Evolutionary conservation across 2,329 filamentous ascomycete genomes (phyloP).

Genomic region (Mycosphaerella arachidis): DNA sequence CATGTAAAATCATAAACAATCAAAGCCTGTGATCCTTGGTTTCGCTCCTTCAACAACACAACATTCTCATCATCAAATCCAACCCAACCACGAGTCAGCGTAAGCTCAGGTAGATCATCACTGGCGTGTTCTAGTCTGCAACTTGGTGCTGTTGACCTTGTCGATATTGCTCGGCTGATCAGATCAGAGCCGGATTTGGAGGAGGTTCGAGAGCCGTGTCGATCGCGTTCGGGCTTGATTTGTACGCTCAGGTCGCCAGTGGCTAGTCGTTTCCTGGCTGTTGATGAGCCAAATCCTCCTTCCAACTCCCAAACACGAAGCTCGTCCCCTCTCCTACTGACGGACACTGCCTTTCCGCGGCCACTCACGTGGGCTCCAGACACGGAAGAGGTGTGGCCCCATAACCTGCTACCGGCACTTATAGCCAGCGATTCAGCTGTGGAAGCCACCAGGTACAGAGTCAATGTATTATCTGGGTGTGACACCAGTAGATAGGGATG

Average conservation of each 20-base stretch:
- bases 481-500: conserved; percentile 84
- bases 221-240: conserved; percentile 34
- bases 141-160: background rate
- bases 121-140: background rate
- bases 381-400: conserved; percentile 88
- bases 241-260: conserved; percentile 51
- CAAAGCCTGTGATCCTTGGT: conserved; percentile 64
- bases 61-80: conserved; percentile 91
- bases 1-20: conserved; percentile 85
- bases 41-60: conserved; percentile 72
- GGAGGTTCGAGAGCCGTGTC: background rate
- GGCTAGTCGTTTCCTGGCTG: conserved; percentile 39
- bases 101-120: conserved; percentile 27
- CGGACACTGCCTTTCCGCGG: conserved; percentile 83
- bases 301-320: conserved; percentile 84
- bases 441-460: conserved; percentile 75
- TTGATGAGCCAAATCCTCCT: conserved; percentile 53
- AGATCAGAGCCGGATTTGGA: background rate
- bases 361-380: conserved; percentile 79
- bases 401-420: conserved; percentile 69
- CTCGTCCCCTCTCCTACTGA: conserved; percentile 68
- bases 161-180: background rate
- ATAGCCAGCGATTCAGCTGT: conserved; percentile 62
- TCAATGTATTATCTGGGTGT: conserved; percentile 81
- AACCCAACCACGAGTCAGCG: conserved; percentile 59